Base-by-base conservation (phyloP, 1,284 basidiomycete genomes). In the Leccinum fallax region DNA sequence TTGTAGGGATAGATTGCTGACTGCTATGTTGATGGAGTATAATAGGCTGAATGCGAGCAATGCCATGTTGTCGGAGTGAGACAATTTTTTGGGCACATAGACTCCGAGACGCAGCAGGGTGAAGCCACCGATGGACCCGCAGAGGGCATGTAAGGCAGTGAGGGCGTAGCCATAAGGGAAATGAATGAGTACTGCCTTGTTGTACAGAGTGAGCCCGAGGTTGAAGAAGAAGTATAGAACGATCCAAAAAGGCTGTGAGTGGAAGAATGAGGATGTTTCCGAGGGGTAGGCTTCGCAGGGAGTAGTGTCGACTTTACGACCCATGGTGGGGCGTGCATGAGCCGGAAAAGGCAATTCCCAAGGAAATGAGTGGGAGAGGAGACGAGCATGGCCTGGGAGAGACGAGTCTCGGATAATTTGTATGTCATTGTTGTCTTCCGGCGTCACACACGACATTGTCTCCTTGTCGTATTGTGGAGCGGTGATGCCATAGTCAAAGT, bases 161-260 rank as follows among this genome's bases (percentile, higher is more conserved):
- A 96, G 82, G 2, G 92, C 92, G 79, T 96, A 97, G 4, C 95
- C 95, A 71, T 94, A 97, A 0, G 95, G 95, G 74, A 97, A 97
- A 60, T 84, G 85, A 58, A 92, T 88, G 61, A 97, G 85, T 10
- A 97, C 89, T 49, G 86, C 81, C 78, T 98, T 97, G 85, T 97
- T 97, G 79, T 94, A 96, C 49, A 98, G 79, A 1, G 95, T 97
- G 65, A 97, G 84, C 7, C 85, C 84, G 36, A 98, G 87, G 76
- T 97, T 97, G 83, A 96, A 91, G 63, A 80, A 77, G 70, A 98
- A 96, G 80, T 97, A 97, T 62, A 94, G 79, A 10, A 75, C 70
- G 19, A 97, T 82, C 92, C 93, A 95, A 62, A 82, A 77, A 0
- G 76, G 66, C 61, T 79, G 75, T 1, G 79, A 80, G 11, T 76